Conservation (phyloP, 2,329 filamentous ascomycete genomes). For the Hymenoscyphus albidus region DNA sequence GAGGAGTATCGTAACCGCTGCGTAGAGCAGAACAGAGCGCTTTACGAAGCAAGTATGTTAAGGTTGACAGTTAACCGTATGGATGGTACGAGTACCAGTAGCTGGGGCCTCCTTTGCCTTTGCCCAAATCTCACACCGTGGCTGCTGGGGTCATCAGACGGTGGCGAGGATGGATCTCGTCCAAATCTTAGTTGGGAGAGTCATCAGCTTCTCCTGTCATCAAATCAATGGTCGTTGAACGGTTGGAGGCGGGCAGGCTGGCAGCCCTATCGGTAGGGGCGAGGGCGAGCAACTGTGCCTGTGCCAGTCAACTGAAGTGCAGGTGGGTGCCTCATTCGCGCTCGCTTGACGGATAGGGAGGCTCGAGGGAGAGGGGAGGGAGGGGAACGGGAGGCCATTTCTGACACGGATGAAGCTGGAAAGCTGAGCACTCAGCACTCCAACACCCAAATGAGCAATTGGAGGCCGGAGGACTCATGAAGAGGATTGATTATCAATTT, state of each 20-base stretch:
- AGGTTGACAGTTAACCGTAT: not conserved
- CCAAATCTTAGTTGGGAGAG: not conserved
- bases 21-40: no score
- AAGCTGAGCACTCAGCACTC: constrained; percentile 4
- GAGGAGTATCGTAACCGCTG: no score
- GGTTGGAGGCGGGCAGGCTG: not conserved
- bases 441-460: not conserved
- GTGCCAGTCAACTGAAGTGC: not conserved
- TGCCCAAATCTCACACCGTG: constrained; percentile 1
- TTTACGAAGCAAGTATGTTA: no score
- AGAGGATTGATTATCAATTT: no score
- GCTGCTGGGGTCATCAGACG: not conserved
- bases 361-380: not conserved
- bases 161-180: not conserved
- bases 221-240: not conserved
- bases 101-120: no score
- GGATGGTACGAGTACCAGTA: not conserved
- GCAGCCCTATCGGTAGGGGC: not conserved
- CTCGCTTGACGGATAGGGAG: not conserved
- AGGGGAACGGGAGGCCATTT: not conserved
- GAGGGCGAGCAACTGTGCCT: not conserved
- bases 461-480: not conserved
- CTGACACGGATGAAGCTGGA: constrained; percentile 7
- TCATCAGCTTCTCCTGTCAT: not conserved
- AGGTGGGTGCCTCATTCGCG: not conserved